A percentile compares a stretch with the other conserved stretches of the same genome.
phyloP scores from a whole-genome alignment of 148 eudicot genomes.

The Silene uniflora region DNA sequence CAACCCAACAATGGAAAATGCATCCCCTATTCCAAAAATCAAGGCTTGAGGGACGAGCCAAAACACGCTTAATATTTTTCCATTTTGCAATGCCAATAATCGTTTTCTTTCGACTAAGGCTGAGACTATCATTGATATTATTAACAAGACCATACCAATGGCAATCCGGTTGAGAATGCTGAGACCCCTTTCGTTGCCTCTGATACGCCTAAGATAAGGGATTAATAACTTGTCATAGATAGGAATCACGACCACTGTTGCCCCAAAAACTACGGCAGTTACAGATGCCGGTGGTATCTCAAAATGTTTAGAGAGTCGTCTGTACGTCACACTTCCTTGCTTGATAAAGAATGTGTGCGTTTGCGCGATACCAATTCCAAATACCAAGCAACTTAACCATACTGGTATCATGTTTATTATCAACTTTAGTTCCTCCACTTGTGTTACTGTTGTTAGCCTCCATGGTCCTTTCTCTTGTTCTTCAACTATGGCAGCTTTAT shows the following conservation, averaged over 20 bases:
- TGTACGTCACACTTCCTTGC: constrained; percentile 41
- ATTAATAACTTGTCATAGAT: constrained; percentile 45
- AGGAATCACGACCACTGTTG: constrained; percentile 32
- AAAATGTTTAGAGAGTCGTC: constrained; percentile 27
- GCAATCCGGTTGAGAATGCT: constrained; percentile 51
- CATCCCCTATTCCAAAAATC: constrained; percentile 49
- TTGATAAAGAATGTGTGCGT: constrained; percentile 57
- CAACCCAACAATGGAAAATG: constrained; percentile 55
- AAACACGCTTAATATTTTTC: constrained; percentile 33
- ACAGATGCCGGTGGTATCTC: constrained; percentile 53
- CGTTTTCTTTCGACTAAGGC: constrained; percentile 45
- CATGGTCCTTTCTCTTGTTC: constrained; percentile 35
- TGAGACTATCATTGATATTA: constrained; percentile 33
- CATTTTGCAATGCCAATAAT: constrained; percentile 18
- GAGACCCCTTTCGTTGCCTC: constrained; percentile 52
- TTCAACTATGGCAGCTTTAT: constrained; percentile 39
- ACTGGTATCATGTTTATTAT: constrained; percentile 48
- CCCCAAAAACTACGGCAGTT: constrained; percentile 30
- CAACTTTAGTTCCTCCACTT: constrained; percentile 53
- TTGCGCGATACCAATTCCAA: constrained; percentile 50
- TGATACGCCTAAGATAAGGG: constrained; percentile 38
- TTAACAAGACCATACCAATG: constrained; percentile 48
- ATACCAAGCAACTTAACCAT: constrained; percentile 48
- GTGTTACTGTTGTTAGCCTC: constrained; percentile 56
- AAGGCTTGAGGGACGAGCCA: constrained; percentile 62